phyloP scores from a whole-genome alignment of 2,329 filamentous ascomycete species.

The Ascochyta koolunga region DNA sequence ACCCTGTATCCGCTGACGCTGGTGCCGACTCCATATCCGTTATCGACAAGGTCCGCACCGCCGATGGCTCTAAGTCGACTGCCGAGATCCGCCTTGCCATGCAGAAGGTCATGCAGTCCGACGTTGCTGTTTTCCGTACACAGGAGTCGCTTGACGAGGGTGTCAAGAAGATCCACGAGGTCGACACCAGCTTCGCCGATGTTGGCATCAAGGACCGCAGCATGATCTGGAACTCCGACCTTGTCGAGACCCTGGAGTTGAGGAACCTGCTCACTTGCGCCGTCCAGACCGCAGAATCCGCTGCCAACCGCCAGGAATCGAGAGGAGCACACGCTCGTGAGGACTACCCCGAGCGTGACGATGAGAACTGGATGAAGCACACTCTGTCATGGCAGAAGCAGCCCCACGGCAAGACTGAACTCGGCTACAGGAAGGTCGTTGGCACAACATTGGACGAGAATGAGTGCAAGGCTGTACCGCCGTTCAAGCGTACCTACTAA shows the following conservation, averaged over 20 bases:
- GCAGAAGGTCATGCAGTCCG: conserved; percentile 98
- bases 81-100: conserved; percentile 87
- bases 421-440: conserved; percentile 85
- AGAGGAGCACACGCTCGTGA: conserved; percentile 96
- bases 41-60: conserved; percentile 83
- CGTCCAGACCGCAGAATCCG: conserved; percentile 89
- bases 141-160: conserved; percentile 93
- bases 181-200: conserved; percentile 79
- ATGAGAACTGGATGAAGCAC: conserved; percentile 99
- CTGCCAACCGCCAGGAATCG: conserved; percentile 94
- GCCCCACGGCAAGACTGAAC: conserved; percentile 84
- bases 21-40: conserved; percentile 85
- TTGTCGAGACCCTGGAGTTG: conserved; percentile 94
- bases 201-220: conserved; percentile 97
- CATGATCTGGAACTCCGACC: conserved; percentile 99
- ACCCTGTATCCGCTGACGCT: conserved; percentile 81
- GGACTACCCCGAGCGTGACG: conserved; percentile 94
- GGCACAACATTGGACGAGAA: conserved; percentile 86
- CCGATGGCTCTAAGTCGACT: conserved; percentile 84
- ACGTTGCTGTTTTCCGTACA: conserved; percentile 95
- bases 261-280: conserved; percentile 96
- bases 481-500: conserved; percentile 94
- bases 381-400: conserved; percentile 94
- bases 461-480: conserved; percentile 95
- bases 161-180: conserved; percentile 83